These are phyloP conservation scores for Cryptococcus floricola DNA, from an alignment of 1,284 basidiomycete species.

Conservation along the genomic window DNA sequence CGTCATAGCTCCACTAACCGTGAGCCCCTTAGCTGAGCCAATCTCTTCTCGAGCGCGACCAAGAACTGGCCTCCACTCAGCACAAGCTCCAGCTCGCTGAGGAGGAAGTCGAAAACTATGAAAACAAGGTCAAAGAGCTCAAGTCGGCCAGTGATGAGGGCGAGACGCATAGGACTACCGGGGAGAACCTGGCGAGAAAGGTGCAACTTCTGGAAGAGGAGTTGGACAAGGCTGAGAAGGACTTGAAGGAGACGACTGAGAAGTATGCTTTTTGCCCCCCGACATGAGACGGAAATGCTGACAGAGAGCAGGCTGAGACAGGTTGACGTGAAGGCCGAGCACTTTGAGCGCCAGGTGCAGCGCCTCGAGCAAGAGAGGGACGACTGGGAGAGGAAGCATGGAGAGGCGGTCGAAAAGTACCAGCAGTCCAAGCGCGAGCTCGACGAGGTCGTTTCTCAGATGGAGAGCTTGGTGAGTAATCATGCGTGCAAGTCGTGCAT, in stretches of 20 bases:
- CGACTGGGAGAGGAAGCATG: slow-evolving; percentile 89
- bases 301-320: slow-evolving; percentile 70
- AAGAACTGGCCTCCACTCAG: slow-evolving; percentile 78
- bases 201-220: slow-evolving; percentile 91
- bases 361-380: slow-evolving; percentile 89
- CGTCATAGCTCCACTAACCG: not conserved
- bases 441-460: slow-evolving; percentile 76
- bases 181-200: slow-evolving; percentile 77
- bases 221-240: slow-evolving; percentile 93
- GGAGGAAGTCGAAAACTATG: slow-evolving; percentile 68
- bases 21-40: slow-evolving; percentile 58
- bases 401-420: slow-evolving; percentile 76
- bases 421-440: slow-evolving; percentile 74
- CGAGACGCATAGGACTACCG: slow-evolving; percentile 68
- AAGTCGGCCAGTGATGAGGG: slow-evolving; percentile 70
- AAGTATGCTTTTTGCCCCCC: slow-evolving; percentile 62
- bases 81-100: slow-evolving; percentile 73
- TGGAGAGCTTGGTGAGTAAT: slow-evolving; percentile 63
- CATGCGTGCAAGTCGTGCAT: not conserved
- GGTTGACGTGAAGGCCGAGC: slow-evolving; percentile 98
- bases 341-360: slow-evolving; percentile 90
- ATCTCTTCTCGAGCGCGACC: slow-evolving; percentile 74
- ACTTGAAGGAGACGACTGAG: slow-evolving; percentile 92
- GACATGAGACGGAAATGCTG: not conserved
- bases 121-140: slow-evolving; percentile 65